A percentile compares a stretch with the other conserved stretches of the same genome.
phyloP scores from a whole-genome alignment of 1,284 basidiomycete genomes.

The Fomes fomentarius region DNA sequence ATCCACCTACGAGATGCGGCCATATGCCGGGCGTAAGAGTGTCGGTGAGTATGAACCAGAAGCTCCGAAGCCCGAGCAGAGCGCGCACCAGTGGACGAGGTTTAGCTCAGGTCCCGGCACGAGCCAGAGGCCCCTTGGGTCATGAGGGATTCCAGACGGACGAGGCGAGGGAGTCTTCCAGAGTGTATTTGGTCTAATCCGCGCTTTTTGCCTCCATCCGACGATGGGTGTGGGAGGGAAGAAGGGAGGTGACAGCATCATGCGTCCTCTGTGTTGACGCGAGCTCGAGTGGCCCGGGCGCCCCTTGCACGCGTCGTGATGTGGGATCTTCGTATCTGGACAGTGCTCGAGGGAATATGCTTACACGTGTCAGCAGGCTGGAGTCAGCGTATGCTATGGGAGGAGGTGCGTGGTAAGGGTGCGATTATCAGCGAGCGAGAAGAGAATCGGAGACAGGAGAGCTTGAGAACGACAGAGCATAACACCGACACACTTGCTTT shows the following conservation, averaged over 20 bases:
- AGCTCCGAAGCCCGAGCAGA: background rate
- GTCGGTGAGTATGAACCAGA: background rate
- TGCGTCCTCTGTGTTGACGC: too few species aligned
- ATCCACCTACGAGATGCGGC: too few species aligned
- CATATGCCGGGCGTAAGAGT: background rate
- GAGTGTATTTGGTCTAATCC: background rate
- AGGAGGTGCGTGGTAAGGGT: too few species aligned
- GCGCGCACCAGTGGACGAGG: background rate
- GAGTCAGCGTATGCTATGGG: too few species aligned
- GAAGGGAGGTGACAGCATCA: too few species aligned
- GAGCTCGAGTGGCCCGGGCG: too few species aligned
- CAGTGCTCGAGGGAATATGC: too few species aligned
- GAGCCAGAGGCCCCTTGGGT: background rate
- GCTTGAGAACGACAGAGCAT: too few species aligned
- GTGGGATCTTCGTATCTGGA: too few species aligned
- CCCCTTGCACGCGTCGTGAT: too few species aligned
- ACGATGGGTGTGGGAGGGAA: background rate
- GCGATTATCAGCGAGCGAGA: too few species aligned
- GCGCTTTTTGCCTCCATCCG: background rate
- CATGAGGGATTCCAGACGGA: background rate
- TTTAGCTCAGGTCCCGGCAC: constrained; percentile 5
- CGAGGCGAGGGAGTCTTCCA: background rate
- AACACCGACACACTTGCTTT: background rate
- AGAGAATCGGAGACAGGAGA: background rate
- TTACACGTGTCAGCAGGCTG: too few species aligned